Evolutionary conservation across 768 basidiomycete genomes (phyloP), one percentile per base, ranked within the genome.

Genomic region (Kwoniella dejecticola): DNA sequence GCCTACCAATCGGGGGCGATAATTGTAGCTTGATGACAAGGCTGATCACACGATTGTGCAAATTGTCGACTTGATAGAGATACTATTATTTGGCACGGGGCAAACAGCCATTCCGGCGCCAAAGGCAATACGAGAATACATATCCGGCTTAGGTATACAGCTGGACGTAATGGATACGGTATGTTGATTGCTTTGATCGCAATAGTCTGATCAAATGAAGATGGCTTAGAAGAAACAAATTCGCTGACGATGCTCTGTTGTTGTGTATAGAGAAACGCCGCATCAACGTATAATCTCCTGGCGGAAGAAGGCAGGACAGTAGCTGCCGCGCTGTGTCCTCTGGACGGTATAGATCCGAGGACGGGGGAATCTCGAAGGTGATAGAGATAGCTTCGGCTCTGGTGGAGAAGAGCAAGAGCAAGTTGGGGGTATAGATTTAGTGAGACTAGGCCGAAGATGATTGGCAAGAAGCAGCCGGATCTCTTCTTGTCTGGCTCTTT

Each of bases 201-300:
- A 24, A 17, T 38, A 29, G 17, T 5, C 17, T n/a, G 40, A 38
- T 19, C 38, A n/a, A n/a, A n/a, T n/a, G n/a, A n/a, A n/a, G n/a
- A n/a, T n/a, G n/a, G n/a, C n/a, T n/a, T n/a, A n/a, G n/a, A n/a
- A n/a, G n/a, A n/a, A n/a, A n/a, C n/a, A n/a, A n/a, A n/a, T n/a
- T n/a, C n/a, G n/a, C n/a, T n/a, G n/a, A n/a, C n/a, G n/a, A n/a
- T n/a, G n/a, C 7, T 44, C 11, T 29, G 5, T 23, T 36, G 36
- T 42, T 52, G 5, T 50, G 19, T 5, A 7, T 62, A 81, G 93
- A 82, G 90, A 71, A 96, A 94, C 75, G 95, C 94, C 17, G 93
- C 91, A 70, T 88, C 94, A 26, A 97, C 95, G 0, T 99, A 93
- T 79, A 97, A 99, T 77, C 77, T 99, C 23, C 83, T 99, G 46